These are phyloP conservation scores for Sporisorium reilianum DNA, from an alignment of 1,284 basidiomycete species.

Conservation along the genomic window DNA sequence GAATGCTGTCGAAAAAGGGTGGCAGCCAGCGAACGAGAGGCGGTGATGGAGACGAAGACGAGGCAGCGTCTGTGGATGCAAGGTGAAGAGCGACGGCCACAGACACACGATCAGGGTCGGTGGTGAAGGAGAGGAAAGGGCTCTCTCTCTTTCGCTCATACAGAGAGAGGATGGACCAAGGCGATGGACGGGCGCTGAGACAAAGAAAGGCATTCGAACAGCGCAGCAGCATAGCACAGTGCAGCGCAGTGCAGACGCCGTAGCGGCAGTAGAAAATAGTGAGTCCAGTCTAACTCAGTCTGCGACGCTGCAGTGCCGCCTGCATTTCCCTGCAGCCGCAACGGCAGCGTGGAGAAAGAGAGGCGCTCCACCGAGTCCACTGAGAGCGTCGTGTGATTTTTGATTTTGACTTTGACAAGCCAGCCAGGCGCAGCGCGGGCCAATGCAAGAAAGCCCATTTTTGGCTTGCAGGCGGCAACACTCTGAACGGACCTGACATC, in stretches of 20 bases:
- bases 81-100: neutral
- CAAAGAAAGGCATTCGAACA: no score
- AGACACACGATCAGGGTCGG: no score
- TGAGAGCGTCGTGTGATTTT: neutral
- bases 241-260: no score
- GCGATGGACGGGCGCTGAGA: no score
- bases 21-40: slow-evolving; percentile 6
- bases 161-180: no score
- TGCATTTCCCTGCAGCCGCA: no score
- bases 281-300: no score
- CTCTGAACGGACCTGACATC: neutral
- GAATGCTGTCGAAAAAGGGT: slow-evolving; percentile 16
- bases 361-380: neutral
- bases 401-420: neutral
- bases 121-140: no score
- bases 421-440: neutral
- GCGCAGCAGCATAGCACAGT: no score
- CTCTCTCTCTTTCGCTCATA: no score
- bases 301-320: no score
- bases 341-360: slow-evolving; percentile 1
- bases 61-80: neutral
- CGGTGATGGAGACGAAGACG: neutral
- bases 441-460: neutral
- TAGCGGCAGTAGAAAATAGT: no score
- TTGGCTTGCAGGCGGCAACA: neutral